Evolutionary conservation across 441 rosid species (phyloP).

Genomic region (Populus hybrid): DNA sequence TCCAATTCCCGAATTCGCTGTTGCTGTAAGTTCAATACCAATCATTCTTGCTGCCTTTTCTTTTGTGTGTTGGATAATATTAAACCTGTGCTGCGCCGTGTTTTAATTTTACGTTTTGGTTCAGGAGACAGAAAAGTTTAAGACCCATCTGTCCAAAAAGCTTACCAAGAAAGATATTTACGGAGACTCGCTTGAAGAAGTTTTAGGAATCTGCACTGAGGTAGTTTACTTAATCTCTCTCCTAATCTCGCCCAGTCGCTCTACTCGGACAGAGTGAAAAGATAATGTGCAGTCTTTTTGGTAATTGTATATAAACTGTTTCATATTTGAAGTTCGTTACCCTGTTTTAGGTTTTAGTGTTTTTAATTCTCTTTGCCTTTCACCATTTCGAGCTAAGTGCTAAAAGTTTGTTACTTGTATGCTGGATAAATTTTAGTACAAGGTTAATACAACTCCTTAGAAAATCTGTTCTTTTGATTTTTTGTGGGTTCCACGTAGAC

Average conservation of each 20-base stretch:
- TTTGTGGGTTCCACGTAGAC: not conserved
- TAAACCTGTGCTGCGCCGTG: not conserved
- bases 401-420: not conserved
- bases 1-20: slow-evolving; percentile 90
- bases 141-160: slow-evolving; percentile 49
- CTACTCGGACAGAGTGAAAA: not conserved
- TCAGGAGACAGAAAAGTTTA: slow-evolving; percentile 82
- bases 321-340: not conserved
- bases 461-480: no score
- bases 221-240: slow-evolving; percentile 26
- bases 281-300: not conserved
- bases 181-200: slow-evolving; percentile 63
- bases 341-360: not conserved
- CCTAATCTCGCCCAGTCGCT: not conserved
- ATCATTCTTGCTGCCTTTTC: not conserved
- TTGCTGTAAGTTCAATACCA: slow-evolving; percentile 43
- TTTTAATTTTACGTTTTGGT: not conserved
- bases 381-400: not conserved
- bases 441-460: not conserved
- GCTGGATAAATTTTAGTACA: not conserved
- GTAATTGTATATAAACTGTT: not conserved
- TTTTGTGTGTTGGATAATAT: not conserved
- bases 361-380: not conserved
- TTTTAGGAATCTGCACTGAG: slow-evolving; percentile 77
- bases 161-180: slow-evolving; percentile 60